phyloP scores from a whole-genome alignment of 164 flowering plant genomes.

The Amborella trichopoda region DNA sequence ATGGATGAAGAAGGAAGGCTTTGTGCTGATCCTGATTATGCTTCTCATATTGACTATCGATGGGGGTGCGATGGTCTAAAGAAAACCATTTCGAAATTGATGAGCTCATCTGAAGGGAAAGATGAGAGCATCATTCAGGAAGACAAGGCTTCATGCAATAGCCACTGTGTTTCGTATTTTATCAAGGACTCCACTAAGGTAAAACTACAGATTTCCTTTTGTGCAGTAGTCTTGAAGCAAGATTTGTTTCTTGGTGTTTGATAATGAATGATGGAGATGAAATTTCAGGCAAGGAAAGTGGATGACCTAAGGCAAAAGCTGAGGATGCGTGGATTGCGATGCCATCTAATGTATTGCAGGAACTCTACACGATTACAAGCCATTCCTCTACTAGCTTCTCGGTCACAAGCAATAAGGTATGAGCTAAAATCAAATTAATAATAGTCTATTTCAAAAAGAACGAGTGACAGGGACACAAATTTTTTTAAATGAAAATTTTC shows the following conservation, averaged over 20 bases:
- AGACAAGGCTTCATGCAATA: conserved; percentile 52
- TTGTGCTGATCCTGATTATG: conserved; percentile 65
- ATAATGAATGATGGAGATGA: too few species aligned
- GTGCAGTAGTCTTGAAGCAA: too few species aligned
- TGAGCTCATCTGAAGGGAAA: conserved; percentile 39
- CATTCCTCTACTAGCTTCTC: conserved; percentile 85
- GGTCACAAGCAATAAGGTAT: conserved; percentile 96
- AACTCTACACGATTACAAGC: conserved; percentile 76
- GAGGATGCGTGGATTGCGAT: conserved; percentile 86
- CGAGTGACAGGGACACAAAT: too few species aligned
- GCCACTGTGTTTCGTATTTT: conserved; percentile 58
- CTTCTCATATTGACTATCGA: conserved; percentile 75
- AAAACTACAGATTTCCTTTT: neutral
- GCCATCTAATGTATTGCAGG: conserved; percentile 92
- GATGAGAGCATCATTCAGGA: conserved; percentile 33
- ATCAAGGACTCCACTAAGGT: conserved; percentile 71
- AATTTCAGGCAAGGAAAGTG: conserved; percentile 69
- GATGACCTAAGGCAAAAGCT: conserved; percentile 93
- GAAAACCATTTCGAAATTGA: conserved; percentile 70
- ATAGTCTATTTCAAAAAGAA: neutral
- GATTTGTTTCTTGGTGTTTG: too few species aligned
- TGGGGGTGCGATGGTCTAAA: conserved; percentile 87
- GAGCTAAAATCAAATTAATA: neutral
- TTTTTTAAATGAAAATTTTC: too few species aligned
- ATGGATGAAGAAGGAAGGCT: conserved; percentile 41